Evolutionary conservation across 345 rosid species (phyloP), one percentile per base, ranked within the genome.

Genomic region (Moricandia arvensis): DNA sequence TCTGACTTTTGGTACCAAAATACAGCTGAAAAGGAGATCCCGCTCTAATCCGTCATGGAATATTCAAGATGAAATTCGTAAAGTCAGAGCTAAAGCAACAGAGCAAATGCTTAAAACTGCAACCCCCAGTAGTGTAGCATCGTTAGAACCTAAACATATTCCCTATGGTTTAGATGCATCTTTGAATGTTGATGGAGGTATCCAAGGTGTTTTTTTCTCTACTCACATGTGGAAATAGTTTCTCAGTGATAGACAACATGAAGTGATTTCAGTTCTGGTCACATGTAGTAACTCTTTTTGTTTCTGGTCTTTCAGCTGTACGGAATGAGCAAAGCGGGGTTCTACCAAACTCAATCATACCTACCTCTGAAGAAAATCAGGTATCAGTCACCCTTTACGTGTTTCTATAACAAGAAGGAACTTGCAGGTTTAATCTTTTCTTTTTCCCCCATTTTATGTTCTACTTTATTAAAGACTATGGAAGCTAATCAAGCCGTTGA

Each of bases 11-110:
- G 72, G 63, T 74, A 80, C 72, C 67, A 65, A 16, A 76, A 63
- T 84, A 79, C 85, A 94, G 97, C 76, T 83, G 66, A 85, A 79
- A 75, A 83, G 79, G 80, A 84, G 82, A 71, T 78, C 84, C 45
- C 78, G 84, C 38, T 81, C 86, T 68, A 78, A 80, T 30, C 85
- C 85, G 58, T 83, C 91, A 30, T 90, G 97, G 97, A 92, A 85
- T 82, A 88, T 94, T 80, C 82, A 76, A 11, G 99, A 94, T 76
- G 97, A 92, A 82, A 74, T 94, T 69, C 88, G 97, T 30, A 88
- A 86, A 88, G 92, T 92, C 80, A 89, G 93, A 82, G 90, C 91
- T 47, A 89, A 79, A 74, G 97, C 99, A 80, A 90, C 97, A 24
- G 92, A 94, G 71, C 90, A 89, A 73, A 81, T 92, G 96, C 82